Base-by-base conservation (phyloP, 176 grass and related monocot genomes). In the Melocanna baccifera region DNA sequence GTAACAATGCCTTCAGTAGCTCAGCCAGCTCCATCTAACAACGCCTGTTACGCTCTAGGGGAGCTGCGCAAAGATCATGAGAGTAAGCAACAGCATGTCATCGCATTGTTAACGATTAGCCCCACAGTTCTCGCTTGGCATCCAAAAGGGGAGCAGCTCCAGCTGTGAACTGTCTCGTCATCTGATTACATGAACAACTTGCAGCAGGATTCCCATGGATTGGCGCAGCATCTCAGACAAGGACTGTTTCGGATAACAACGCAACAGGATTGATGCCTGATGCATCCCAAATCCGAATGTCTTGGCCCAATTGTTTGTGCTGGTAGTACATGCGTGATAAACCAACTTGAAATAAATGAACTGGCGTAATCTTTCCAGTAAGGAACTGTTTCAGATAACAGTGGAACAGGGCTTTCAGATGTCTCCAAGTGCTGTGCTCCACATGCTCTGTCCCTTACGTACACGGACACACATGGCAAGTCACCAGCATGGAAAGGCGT, bases 121-220 rank as follows among this genome's bases (percentile, higher is more conserved):
- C 12, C 58, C 78, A 75, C 62, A 9, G 62, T 51, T 18, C 20
- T 59, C 39, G 46, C 37, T 87, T 69, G 86, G 71, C 71, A 36
- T 55, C 85, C 48, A 69, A 87, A 87, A 39, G 40, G 51, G 62
- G 20, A 56, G 71, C 85, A 81, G 78, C 72, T 75, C 71, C 48
- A 82, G 86, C 71, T 77, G 79, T 82, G 79, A 87, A 62, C 72
- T n/a, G 79, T 77, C 79, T 62, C 71, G 47, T 87, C 86, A 69
- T 19, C 71, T 76, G 50, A 63, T 64, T 48, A 80, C 61, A 70
- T 40, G 18, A n/a, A 43, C 42, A 66, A 40, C 32, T 86, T 86
- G 41, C 41, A 22, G 51, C 22, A 34, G 19, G 83, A 53, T 73
- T 63, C 84, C 73, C 59, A 51, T 50, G 80, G 37, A 13, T 13